A percentile compares a stretch with the other conserved stretches of the same genome.
These are phyloP conservation scores for Lodderomyces beijingensis DNA, from an alignment of 1,139 yeast species.

Conservation along the genomic window DNA sequence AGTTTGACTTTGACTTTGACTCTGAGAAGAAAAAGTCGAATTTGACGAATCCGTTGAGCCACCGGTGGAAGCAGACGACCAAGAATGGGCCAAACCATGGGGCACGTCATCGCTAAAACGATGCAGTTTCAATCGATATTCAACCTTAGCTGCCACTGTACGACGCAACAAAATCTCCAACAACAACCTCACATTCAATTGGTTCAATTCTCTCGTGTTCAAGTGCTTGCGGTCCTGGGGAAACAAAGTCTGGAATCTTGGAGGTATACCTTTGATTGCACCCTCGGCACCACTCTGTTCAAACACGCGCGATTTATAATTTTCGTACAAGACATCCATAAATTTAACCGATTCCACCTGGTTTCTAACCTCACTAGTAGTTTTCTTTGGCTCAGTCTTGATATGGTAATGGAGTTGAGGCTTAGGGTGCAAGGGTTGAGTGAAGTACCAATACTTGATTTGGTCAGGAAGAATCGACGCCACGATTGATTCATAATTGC, in stretches of 20 bases:
- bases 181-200: constrained; percentile 28
- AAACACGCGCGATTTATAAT: constrained; percentile 29
- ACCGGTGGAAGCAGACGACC: constrained; percentile 2
- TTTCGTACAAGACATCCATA: constrained; percentile 19
- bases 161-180: constrained; percentile 38
- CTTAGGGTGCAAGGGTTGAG: constrained; percentile 16
- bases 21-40: background rate
- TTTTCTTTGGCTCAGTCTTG: background rate
- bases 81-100: background rate
- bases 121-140: constrained; percentile 23
- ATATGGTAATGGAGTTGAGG: constrained; percentile 16
- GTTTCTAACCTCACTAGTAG: constrained; percentile 4
- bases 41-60: background rate
- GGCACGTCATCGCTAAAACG: background rate
- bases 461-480: constrained; percentile 27
- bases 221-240: constrained; percentile 28
- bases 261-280: constrained; percentile 16
- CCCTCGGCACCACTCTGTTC: constrained; percentile 7
- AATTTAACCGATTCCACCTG: constrained; percentile 9
- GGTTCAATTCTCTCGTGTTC: constrained; percentile 22
- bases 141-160: constrained; percentile 43
- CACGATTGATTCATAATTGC: constrained; percentile 23
- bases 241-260: constrained; percentile 26
- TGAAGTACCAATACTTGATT: constrained; percentile 25
- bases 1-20: background rate